Conservation (phyloP, 225 moss, liverwort and hornwort species). For the Polytrichum commune region DNA sequence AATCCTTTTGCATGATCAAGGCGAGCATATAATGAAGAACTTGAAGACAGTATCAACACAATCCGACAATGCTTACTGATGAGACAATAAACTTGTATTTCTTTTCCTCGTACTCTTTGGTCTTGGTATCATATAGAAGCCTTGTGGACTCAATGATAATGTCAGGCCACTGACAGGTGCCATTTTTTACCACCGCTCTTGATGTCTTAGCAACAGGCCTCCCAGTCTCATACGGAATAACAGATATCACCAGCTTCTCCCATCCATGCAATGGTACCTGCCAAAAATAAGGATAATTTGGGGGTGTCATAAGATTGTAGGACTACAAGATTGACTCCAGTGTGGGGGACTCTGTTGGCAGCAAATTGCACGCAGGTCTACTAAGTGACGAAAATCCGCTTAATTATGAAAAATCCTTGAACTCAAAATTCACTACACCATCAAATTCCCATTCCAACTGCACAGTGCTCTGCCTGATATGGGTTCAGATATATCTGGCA, state of each 20-base stretch:
- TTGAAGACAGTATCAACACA: not conserved
- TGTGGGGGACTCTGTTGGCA: too few relatives aligned
- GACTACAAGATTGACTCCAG: too few relatives aligned
- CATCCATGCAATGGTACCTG: slow-evolving; percentile 92
- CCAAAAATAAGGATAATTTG: slow-evolving; percentile 5
- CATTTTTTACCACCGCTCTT: slow-evolving; percentile 66
- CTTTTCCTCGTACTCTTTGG: slow-evolving; percentile 85
- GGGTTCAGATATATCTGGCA: too few relatives aligned
- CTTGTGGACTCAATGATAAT: slow-evolving; percentile 73
- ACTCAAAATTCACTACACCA: too few relatives aligned
- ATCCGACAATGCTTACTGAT: slow-evolving; percentile 45
- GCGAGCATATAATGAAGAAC: too few relatives aligned
- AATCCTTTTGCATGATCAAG: too few relatives aligned
- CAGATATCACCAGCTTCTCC: slow-evolving; percentile 88
- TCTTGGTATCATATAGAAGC: slow-evolving; percentile 72
- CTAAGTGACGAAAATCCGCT: too few relatives aligned
- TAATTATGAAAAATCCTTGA: too few relatives aligned
- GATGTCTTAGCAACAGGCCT: slow-evolving; percentile 80
- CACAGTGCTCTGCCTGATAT: too few relatives aligned
- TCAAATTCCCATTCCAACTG: too few relatives aligned
- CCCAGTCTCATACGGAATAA: slow-evolving; percentile 81
- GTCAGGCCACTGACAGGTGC: slow-evolving; percentile 83
- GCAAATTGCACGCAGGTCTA: too few relatives aligned
- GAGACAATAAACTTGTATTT: slow-evolving; percentile 85
- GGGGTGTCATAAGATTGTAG: too few relatives aligned